A percentile compares a stretch with the other conserved stretches of the same genome.
These are phyloP conservation scores for Plantago elongata DNA, from an alignment of 257 asterid genomes.

Conservation along the genomic window DNA sequence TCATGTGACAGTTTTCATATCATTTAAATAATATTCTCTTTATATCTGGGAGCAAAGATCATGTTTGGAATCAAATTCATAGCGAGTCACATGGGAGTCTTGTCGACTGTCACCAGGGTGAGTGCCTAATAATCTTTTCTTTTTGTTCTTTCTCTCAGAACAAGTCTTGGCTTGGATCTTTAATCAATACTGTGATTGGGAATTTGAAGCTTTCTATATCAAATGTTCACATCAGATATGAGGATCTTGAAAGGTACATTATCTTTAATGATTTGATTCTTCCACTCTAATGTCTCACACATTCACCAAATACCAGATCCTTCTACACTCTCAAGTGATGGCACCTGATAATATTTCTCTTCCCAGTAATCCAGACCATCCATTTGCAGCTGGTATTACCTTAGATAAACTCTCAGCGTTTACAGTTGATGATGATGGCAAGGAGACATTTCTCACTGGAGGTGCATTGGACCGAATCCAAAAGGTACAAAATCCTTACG, in stretches of 20 bases:
- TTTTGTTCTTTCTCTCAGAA: conserved; percentile 46
- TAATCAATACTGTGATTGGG: conserved; percentile 93
- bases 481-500: conserved; percentile 50
- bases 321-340: no score
- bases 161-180: conserved; percentile 92
- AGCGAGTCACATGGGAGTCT: background rate
- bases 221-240: conserved; percentile 93
- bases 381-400: conserved; percentile 88
- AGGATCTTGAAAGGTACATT: conserved; percentile 88
- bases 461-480: conserved; percentile 82
- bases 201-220: conserved; percentile 93
- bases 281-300: background rate
- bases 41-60: no score
- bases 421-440: conserved; percentile 85
- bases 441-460: conserved; percentile 82
- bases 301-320: background rate
- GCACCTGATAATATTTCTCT: conserved; percentile 17
- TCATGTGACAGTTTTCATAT: no score
- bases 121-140: conserved; percentile 21
- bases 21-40: no score
- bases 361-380: conserved; percentile 88
- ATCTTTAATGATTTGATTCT: conserved; percentile 17
- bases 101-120: conserved; percentile 20
- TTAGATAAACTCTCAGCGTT: conserved; percentile 87
- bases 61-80: no score